Percentiles rank a stretch among this genome's conserved stretches.
phyloP scores from a whole-genome alignment of 148 eudicot genomes.

The Rhododendron simsii region DNA sequence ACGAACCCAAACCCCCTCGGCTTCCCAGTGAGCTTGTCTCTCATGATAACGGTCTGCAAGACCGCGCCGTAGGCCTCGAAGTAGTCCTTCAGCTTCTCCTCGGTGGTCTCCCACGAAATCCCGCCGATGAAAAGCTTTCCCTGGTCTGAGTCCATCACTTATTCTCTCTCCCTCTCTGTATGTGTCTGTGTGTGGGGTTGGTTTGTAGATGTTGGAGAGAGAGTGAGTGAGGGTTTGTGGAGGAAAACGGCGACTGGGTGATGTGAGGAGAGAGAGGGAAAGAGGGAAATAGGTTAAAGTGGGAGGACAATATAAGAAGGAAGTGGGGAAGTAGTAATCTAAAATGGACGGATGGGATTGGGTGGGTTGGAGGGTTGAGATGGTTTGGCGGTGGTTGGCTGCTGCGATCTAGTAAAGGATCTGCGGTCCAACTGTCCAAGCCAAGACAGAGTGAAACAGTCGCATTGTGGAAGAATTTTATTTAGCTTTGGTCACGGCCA shows the following conservation, averaged over 20 bases:
- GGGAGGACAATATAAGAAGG: not conserved
- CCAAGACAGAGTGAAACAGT: no score
- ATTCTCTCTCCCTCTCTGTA: not conserved
- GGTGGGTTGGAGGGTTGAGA: not conserved
- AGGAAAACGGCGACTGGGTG: not conserved
- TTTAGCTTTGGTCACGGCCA: no score
- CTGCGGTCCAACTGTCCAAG: no score
- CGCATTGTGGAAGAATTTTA: no score
- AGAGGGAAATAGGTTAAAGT: not conserved
- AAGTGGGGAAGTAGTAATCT: not conserved
- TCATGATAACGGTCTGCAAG: conserved; percentile 67
- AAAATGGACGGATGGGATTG: conserved; percentile 6
- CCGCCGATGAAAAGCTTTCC: conserved; percentile 92
- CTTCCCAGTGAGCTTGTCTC: conserved; percentile 61
- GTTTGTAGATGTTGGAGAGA: not conserved
- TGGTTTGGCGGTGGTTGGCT: no score
- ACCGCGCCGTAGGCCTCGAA: conserved; percentile 76
- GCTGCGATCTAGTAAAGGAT: no score
- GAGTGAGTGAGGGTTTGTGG: not conserved
- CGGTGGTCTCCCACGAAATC: conserved; percentile 85
- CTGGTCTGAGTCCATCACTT: conserved; percentile 80
- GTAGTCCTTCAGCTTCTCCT: conserved; percentile 70
- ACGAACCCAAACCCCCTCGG: conserved; percentile 94
- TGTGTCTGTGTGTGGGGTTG: no score
- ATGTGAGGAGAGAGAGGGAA: not conserved